A percentile compares a stretch with the other conserved stretches of the same genome.
Conservation (phyloP, 768 basidiomycete species). For the Tulasnella sp. region DNA sequence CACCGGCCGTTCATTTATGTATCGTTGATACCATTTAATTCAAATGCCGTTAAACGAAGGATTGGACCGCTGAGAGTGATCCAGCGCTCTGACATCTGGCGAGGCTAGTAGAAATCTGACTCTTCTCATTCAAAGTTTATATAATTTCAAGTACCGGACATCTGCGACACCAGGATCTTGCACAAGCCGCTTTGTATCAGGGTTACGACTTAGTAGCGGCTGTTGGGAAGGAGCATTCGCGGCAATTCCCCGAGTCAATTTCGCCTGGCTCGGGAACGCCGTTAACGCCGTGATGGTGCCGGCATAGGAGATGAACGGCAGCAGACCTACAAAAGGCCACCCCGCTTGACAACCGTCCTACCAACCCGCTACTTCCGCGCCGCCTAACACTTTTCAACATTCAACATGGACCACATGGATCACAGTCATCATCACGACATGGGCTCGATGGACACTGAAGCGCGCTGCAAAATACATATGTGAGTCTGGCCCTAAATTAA, state of each 20-base stretch:
- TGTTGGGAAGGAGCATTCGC: neutral
- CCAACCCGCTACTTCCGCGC: neutral
- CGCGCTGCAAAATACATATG: constrained; percentile 22
- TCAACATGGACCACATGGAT: constrained; percentile 4
- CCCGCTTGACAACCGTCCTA: neutral
- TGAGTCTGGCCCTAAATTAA: constrained; percentile 53
- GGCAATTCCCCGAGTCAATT: neutral
- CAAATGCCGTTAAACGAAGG: no score
- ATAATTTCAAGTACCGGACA: no score
- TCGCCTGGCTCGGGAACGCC: neutral
- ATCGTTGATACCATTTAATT: no score
- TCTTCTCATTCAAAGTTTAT: no score
- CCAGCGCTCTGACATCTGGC: no score
- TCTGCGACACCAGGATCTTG: neutral
- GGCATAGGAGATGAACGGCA: neutral
- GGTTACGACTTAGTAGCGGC: no score
- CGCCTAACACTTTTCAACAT: neutral
- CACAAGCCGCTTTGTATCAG: neutral
- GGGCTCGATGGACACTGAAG: neutral
- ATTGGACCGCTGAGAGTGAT: no score
- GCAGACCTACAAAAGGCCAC: neutral
- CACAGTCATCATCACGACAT: constrained; percentile 10
- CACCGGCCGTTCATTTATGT: no score
- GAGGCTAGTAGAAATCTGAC: no score
- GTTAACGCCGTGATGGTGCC: neutral